Conservation (phyloP, 2,329 filamentous ascomycete species). For the Cylindrodendrum hubeiense region DNA sequence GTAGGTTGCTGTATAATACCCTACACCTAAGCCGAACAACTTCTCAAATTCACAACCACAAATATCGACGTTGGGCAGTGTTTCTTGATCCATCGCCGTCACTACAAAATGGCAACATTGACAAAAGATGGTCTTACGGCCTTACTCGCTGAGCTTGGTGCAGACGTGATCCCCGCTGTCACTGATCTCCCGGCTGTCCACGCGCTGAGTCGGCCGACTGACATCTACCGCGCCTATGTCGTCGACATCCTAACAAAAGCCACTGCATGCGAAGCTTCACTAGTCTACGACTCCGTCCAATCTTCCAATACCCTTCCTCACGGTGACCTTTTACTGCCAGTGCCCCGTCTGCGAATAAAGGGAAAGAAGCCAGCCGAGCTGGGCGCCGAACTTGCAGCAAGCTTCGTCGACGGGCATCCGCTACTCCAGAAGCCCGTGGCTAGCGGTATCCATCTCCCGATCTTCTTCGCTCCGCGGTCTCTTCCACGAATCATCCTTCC, state of each 20-base stretch:
- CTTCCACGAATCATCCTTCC: constrained; percentile 12
- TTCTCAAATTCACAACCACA: neutral
- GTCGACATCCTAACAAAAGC: neutral
- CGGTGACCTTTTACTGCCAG: constrained; percentile 8
- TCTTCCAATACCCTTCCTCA: neutral
- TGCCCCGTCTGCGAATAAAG: constrained; percentile 19
- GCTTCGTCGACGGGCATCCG: neutral
- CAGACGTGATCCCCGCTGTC: neutral
- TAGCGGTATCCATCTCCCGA: constrained; percentile 8
- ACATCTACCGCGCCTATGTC: neutral
- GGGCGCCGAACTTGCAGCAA: neutral
- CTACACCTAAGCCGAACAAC: neutral
- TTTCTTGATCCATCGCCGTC: neutral
- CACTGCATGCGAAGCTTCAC: neutral
- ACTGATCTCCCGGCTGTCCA: neutral
- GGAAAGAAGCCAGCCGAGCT: neutral
- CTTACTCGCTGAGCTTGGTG: neutral
- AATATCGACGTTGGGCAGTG: neutral
- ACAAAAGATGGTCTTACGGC: neutral
- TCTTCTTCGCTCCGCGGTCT: neutral
- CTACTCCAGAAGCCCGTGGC: neutral
- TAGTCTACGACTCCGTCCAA: neutral
- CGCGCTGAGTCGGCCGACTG: neutral
- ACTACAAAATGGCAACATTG: neutral
- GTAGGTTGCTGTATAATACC: neutral